Conservation (phyloP, 2,329 filamentous ascomycete species). For the Furcasterigmium furcatum region DNA sequence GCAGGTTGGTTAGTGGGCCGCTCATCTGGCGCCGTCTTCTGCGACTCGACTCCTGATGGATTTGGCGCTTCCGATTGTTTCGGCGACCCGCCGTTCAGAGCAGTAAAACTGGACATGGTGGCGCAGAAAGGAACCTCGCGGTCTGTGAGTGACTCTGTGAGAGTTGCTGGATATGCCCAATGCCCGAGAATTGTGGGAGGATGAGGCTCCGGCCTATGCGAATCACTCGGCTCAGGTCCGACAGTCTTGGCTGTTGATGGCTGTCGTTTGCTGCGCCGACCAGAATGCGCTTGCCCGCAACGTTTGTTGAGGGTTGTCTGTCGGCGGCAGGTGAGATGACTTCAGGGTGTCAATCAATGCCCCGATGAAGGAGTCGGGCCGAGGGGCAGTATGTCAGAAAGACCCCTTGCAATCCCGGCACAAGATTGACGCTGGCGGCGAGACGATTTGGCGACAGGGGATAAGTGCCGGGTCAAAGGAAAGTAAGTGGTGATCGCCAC, state of each 20-base stretch:
- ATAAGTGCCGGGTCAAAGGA: too few species aligned
- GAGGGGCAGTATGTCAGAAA: not conserved
- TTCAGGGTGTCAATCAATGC: conserved; percentile 1
- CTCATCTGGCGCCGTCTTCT: conserved; percentile 27
- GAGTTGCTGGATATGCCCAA: too few species aligned
- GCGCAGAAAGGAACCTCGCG: not conserved
- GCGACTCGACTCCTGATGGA: conserved; percentile 23
- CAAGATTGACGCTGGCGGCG: not conserved
- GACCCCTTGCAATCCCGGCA: not conserved
- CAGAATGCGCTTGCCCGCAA: not conserved
- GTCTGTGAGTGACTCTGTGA: too few species aligned
- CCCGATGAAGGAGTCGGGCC: not conserved
- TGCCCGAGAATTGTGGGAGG: too few species aligned
- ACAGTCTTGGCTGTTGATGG: too few species aligned
- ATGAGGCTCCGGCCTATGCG: too few species aligned
- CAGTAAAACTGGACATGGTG: conserved; percentile 48
- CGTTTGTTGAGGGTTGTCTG: not conserved
- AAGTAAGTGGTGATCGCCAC: too few species aligned
- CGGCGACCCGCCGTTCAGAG: conserved; percentile 48
- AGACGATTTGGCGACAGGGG: too few species aligned
- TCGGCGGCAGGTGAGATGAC: not conserved
- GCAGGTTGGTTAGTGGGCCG: conserved; percentile 18
- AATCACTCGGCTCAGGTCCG: too few species aligned
- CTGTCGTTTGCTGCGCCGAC: not conserved
- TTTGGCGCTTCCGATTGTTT: conserved; percentile 34